Evolutionary conservation across 805 yeast species (phyloP), one percentile per base, ranked within the genome.

Genomic region (Yarrowia porcina): DNA sequence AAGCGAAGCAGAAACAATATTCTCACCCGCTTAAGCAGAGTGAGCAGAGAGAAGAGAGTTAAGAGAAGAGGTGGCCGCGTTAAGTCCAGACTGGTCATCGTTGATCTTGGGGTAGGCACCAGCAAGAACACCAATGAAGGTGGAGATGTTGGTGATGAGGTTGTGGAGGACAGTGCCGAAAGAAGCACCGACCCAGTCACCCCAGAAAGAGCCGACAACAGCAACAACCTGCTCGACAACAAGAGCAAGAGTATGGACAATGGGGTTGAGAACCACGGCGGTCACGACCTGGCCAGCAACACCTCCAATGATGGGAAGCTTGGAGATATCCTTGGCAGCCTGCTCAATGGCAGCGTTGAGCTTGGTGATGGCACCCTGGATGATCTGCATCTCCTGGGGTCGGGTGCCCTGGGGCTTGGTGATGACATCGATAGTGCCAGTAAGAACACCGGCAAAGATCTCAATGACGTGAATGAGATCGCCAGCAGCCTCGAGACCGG

Each of bases 351-450:
- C 56, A 5, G 56, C 39, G 20, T 49, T 49, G 21, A 49, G 39
- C 56, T 49, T 49, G 39, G 15, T 7, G 28, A 49, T 49, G 39
- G 56, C 56, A 2, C 21, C 39, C 56, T 49, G 39, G n/a, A 49
- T 13, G 11, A 49, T n/a, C 39, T 49, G 56, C 39, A 49, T 49
- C 30, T 32, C 39, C 56, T 49, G 56, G 28, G 56, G 56, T 5
- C 56, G 56, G 30, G 56, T 49, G 7, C 56, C 56, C 56, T 49
- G 56, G 39, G 56, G 56, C 56, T 49, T 49, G 56, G 56, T 49
- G 39, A 49, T 49, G 39, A 49, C 56, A 20, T 5, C 10, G 27
- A 49, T 33, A 20, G 56, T 49, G 20, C 39, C 30, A 9, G 39
- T 15, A 13, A 49, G 56, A 5, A 49, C 56, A 13, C 56, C 39